Percentiles rank a stretch among this genome's conserved stretches.
Conservation (phyloP, 2,329 filamentous ascomycete genomes). For the Fusarium continuum region DNA sequence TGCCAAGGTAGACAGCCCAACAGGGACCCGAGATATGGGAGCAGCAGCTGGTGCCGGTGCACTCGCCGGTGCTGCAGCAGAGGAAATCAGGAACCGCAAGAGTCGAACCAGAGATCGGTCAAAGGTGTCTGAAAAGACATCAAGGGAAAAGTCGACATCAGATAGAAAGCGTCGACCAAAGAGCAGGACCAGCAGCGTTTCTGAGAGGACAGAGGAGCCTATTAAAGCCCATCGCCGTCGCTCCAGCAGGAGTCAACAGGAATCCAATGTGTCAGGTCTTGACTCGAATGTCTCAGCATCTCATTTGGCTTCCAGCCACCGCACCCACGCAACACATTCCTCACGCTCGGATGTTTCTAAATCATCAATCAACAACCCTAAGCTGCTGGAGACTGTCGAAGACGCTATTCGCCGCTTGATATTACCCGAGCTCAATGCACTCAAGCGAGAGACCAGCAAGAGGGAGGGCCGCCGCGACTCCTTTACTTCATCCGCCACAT, state of each 20-base stretch:
- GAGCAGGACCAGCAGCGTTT: conserved; percentile 59
- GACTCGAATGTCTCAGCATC: conserved; percentile 66
- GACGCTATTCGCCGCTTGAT: conserved; percentile 91
- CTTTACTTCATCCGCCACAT: conserved; percentile 64
- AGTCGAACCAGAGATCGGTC: conserved; percentile 56
- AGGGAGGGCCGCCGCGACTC: conserved; percentile 76
- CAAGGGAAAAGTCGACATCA: conserved; percentile 54
- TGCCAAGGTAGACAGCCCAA: conserved; percentile 54
- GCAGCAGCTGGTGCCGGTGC: conserved; percentile 49
- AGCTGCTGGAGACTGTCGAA: conserved; percentile 88
- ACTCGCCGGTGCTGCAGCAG: conserved; percentile 52
- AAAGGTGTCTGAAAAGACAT: conserved; percentile 52
- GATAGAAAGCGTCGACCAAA: conserved; percentile 60
- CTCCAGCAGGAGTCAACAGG: conserved; percentile 62
- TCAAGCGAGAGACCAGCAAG: conserved; percentile 90
- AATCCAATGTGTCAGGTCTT: conserved; percentile 61
- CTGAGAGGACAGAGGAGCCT: conserved; percentile 60
- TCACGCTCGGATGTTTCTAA: conserved; percentile 62
- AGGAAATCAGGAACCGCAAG: conserved; percentile 56
- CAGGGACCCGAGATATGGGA: conserved; percentile 49
- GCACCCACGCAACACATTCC: conserved; percentile 64
- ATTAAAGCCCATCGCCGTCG: conserved; percentile 57
- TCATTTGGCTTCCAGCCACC: conserved; percentile 62
- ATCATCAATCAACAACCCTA: conserved; percentile 91
- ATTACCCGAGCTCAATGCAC: conserved; percentile 86